These are phyloP conservation scores for Penicillium psychrosexuale DNA, from an alignment of 2,329 filamentous ascomycete species.

Conservation along the genomic window DNA sequence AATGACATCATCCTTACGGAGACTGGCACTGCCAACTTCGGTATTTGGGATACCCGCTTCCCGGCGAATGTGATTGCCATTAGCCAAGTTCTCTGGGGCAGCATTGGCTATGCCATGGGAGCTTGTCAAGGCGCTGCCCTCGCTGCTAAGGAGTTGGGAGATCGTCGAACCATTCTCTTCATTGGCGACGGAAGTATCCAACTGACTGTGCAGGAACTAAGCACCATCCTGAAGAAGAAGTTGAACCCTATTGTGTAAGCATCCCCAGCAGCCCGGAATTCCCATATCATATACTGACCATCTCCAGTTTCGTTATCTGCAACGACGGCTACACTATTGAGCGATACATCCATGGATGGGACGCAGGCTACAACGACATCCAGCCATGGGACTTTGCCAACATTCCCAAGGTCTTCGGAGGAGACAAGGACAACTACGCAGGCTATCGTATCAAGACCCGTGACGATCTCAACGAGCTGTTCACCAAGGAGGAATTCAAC, in stretches of 20 bases:
- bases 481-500: slow-evolving; percentile 61
- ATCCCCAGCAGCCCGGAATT: neutral
- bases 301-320: slow-evolving; percentile 67
- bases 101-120: slow-evolving; percentile 64
- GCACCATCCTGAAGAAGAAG: slow-evolving; percentile 73
- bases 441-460: slow-evolving; percentile 68
- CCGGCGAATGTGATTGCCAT: slow-evolving; percentile 73
- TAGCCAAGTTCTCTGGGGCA: slow-evolving; percentile 72
- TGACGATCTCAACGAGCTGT: slow-evolving; percentile 63
- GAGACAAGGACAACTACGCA: slow-evolving; percentile 55
- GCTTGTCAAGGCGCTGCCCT: slow-evolving; percentile 67
- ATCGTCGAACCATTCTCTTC: slow-evolving; percentile 71
- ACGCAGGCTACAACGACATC: slow-evolving; percentile 78
- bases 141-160: slow-evolving; percentile 65
- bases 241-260: slow-evolving; percentile 73
- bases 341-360: slow-evolving; percentile 79
- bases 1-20: slow-evolving; percentile 80
- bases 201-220: slow-evolving; percentile 77
- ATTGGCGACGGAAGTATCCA: slow-evolving; percentile 89
- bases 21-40: slow-evolving; percentile 84
- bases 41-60: slow-evolving; percentile 81
- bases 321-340: slow-evolving; percentile 90
- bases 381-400: slow-evolving; percentile 70
- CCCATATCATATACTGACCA: slow-evolving; percentile 34
- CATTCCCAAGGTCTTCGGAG: slow-evolving; percentile 66